Percentiles rank a stretch among this genome's conserved stretches.
phyloP scores from a whole-genome alignment of 1,284 basidiomycete genomes.

The Fomitopsis pinicola region DNA sequence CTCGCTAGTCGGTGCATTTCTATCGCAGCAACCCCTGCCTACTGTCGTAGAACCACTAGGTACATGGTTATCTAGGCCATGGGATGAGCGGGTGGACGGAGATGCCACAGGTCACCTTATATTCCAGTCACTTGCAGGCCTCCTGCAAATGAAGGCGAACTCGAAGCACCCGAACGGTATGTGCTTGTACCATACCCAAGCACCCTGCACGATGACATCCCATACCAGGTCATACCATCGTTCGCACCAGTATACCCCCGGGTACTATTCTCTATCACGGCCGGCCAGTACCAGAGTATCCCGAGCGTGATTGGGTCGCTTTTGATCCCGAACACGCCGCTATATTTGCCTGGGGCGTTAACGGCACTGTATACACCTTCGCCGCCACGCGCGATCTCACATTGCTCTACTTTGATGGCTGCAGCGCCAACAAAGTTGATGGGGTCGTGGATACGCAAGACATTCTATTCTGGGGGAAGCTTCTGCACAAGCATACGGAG shows the following conservation, averaged over 20 bases:
- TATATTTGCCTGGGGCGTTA: background rate
- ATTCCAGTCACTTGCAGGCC: background rate
- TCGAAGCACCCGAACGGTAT: background rate
- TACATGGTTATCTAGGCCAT: background rate
- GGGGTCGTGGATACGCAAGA: background rate
- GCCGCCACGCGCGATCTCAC: background rate
- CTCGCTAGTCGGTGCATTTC: background rate
- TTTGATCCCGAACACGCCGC: background rate
- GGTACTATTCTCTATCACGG: background rate
- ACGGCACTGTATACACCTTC: background rate
- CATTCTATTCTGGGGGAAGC: background rate
- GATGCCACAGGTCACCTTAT: background rate
- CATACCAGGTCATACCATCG: background rate
- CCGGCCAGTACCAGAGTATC: background rate
- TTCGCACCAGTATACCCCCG: background rate
- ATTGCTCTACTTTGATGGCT: background rate
- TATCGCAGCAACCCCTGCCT: background rate
- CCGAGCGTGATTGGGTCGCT: background rate
- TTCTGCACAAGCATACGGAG: background rate
- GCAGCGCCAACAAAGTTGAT: background rate
- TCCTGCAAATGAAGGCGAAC: background rate
- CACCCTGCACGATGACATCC: background rate
- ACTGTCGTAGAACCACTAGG: background rate
- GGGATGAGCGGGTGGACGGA: background rate
- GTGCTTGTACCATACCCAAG: background rate